Conservation (phyloP, 495 filamentous ascomycete species). For the Neurospora hispaniola region DNA sequence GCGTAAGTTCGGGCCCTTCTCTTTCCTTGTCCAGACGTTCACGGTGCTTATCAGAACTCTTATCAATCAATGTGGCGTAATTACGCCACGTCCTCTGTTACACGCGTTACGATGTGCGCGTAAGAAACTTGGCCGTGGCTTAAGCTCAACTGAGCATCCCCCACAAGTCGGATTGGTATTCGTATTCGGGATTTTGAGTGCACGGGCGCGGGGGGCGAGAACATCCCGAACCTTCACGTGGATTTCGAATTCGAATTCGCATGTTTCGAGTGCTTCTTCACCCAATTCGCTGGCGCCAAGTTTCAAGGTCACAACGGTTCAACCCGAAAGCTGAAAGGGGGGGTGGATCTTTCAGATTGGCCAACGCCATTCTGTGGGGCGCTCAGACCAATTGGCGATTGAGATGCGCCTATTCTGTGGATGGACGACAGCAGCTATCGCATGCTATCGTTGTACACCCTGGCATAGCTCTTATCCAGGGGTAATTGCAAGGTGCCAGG, state of each 20-base stretch:
- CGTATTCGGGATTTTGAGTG: conserved; percentile 3
- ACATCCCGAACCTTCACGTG: neutral
- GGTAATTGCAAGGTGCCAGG: neutral
- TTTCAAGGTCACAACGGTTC: neutral
- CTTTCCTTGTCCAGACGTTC: neutral
- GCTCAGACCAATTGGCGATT: neutral
- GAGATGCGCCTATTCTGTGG: neutral
- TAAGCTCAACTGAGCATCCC: neutral
- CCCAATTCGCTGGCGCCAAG: neutral
- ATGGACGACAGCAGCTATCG: conserved; percentile 2
- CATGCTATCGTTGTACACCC: conserved; percentile 3
- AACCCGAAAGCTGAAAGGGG: neutral
- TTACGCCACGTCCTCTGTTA: neutral
- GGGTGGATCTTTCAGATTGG: neutral
- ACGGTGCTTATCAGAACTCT: conserved; percentile 1
- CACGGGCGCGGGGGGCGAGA: neutral
- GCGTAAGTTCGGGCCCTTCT: neutral
- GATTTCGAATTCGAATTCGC: conserved; percentile 5
- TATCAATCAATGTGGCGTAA: neutral
- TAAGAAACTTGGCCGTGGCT: neutral
- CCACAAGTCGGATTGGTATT: neutral
- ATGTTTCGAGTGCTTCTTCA: neutral
- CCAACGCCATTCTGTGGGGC: neutral
- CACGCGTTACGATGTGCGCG: neutral
- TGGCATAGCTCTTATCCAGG: neutral